Conservation (phyloP, 164 flowering plant genomes). For the Houttuynia cordata region DNA sequence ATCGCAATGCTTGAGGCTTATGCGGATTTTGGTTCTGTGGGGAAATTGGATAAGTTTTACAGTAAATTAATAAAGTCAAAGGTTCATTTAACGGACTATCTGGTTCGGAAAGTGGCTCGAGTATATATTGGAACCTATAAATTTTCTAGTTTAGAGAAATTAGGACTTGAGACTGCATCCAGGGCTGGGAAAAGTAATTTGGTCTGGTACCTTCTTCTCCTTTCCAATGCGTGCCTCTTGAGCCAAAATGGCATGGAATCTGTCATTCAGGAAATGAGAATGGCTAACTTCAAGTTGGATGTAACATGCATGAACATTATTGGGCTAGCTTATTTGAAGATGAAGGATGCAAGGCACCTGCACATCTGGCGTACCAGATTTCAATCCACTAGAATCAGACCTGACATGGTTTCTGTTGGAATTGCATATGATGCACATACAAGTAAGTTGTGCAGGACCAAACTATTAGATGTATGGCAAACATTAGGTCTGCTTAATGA, state of each 20-base stretch:
- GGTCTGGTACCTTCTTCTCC: constrained; percentile 55
- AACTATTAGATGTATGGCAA: constrained; percentile 27
- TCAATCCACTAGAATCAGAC: constrained; percentile 21
- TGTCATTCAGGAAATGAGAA: constrained; percentile 32
- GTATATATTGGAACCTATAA: constrained; percentile 36
- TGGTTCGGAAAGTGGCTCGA: constrained; percentile 37
- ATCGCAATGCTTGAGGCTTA: constrained; percentile 56
- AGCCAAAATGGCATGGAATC: constrained; percentile 46
- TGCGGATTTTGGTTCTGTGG: constrained; percentile 30
- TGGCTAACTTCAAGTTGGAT: constrained; percentile 25
- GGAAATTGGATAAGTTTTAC: constrained; percentile 45
- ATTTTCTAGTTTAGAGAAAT: constrained; percentile 46
- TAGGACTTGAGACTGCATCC: constrained; percentile 34
- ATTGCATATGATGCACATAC: constrained; percentile 33
- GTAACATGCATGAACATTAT: constrained; percentile 30
- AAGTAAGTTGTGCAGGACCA: constrained; percentile 23
- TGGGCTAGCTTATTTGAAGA: constrained; percentile 41
- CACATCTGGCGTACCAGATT: constrained; percentile 19
- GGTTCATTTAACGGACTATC: constrained; percentile 21
- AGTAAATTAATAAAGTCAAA: constrained; percentile 21
- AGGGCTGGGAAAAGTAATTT: constrained; percentile 23
- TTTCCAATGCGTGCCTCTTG: constrained; percentile 43
- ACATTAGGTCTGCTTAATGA: constrained; percentile 26
- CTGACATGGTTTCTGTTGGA: constrained; percentile 49
- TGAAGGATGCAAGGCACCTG: constrained; percentile 36